These are phyloP conservation scores for Pilasporangium apinafurcum DNA, from an alignment of 352 stramenopile genomes.

Conservation along the genomic window DNA sequence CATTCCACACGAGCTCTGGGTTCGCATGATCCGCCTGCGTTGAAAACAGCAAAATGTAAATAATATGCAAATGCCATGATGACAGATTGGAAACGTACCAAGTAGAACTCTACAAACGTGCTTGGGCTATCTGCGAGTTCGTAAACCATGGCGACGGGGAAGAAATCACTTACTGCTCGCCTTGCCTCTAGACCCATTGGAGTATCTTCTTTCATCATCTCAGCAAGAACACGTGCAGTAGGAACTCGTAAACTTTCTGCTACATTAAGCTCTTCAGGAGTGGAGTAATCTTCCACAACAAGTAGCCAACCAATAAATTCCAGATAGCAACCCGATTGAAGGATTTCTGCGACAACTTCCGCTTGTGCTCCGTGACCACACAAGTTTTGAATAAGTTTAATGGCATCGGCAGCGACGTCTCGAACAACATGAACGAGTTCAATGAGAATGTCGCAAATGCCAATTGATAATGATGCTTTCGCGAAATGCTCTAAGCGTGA, in stretches of 20 bases:
- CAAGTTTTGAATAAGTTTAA: conserved; percentile 64
- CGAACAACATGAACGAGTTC: conserved; percentile 61
- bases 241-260: conserved; percentile 51
- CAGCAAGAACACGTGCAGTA: conserved; percentile 50
- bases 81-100: conserved; percentile 17
- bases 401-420: conserved; percentile 39
- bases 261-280: conserved; percentile 52
- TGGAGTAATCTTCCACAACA: conserved; percentile 51
- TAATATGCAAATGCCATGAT: conserved; percentile 2
- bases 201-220: conserved; percentile 41
- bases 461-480: conserved; percentile 34
- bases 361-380: conserved; percentile 35
- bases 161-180: conserved; percentile 55
- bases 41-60: conserved; percentile 21
- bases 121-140: conserved; percentile 44
- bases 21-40: conserved; percentile 89
- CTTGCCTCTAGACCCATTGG: conserved; percentile 45
- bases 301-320: conserved; percentile 79
- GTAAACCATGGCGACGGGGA: conserved; percentile 55
- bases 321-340: conserved; percentile 66
- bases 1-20: conserved; percentile 94
- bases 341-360: conserved; percentile 50
- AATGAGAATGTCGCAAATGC: conserved; percentile 76
- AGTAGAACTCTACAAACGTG: conserved; percentile 51
- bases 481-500: conserved; percentile 56